Evolutionary conservation across 2,329 filamentous ascomycete genomes (phyloP).

Genomic region (Talaromyces pinophilus): DNA sequence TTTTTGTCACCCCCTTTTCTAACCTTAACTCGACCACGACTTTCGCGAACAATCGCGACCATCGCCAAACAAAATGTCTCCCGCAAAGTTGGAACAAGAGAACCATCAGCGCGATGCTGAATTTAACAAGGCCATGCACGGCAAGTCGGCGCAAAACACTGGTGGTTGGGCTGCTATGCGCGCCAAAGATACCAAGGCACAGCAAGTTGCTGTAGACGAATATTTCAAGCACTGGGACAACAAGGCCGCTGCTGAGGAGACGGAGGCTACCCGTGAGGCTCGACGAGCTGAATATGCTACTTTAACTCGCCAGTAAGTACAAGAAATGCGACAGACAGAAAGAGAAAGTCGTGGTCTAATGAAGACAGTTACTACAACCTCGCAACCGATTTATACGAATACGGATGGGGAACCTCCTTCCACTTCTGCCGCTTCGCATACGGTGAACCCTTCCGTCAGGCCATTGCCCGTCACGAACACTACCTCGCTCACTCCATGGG

Average conservation of each 20-base stretch:
- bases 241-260: conserved; percentile 76
- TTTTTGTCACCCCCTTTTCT: conserved; percentile 22
- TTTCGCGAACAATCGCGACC: conserved; percentile 14
- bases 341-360: conserved; percentile 17
- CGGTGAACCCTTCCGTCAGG: conserved; percentile 84
- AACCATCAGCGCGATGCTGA: conserved; percentile 82
- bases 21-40: conserved; percentile 20
- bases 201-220: conserved; percentile 80
- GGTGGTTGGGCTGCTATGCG: conserved; percentile 83
- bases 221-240: conserved; percentile 98
- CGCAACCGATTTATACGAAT: conserved; percentile 94
- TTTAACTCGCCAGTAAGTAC: conserved; percentile 78
- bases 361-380: conserved; percentile 85
- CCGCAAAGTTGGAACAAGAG: conserved; percentile 70
- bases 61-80: conserved; percentile 49
- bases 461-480: conserved; percentile 95
- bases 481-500: conserved; percentile 90
- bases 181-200: conserved; percentile 74
- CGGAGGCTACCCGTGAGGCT: conserved; percentile 74
- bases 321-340: too few relatives aligned
- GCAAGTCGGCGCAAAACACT: conserved; percentile 61
- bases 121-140: conserved; percentile 89
- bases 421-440: conserved; percentile 94
- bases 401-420: conserved; percentile 94
- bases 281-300: conserved; percentile 88